These are phyloP conservation scores for Trypanosoma platydactyli DNA, from an alignment of 208 protist species.

Conservation along the genomic window DNA sequence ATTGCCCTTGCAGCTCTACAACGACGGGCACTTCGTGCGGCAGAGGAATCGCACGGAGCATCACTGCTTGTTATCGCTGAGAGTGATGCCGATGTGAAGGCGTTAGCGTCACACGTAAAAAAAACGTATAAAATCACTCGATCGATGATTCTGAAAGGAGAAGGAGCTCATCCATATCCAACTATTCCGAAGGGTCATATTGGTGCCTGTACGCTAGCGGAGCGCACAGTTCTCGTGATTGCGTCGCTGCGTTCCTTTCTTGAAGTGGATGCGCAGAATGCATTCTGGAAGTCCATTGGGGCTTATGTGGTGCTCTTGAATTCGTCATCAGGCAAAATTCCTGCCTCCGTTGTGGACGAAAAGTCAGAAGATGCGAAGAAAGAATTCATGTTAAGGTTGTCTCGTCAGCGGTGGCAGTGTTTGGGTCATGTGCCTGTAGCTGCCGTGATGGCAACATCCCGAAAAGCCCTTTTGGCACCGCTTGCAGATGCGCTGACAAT, in stretches of 20 bases:
- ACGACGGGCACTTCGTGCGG: conserved; percentile 16
- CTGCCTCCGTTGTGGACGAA: background rate
- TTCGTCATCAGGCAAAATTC: conserved; percentile 6
- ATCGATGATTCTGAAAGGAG: conserved; percentile 30
- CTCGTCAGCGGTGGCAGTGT: conserved; percentile 55
- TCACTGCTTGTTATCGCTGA: conserved; percentile 53
- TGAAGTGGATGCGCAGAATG: conserved; percentile 52
- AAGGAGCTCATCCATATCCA: conserved; percentile 32
- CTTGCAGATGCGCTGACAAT: conserved; percentile 27
- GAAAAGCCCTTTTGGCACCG: conserved; percentile 14
- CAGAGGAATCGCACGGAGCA: background rate
- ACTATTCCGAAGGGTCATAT: conserved; percentile 9
- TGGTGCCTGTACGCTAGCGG: conserved; percentile 4
- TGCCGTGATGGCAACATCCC: conserved; percentile 37
- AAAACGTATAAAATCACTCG: conserved; percentile 31
- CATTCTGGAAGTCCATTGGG: conserved; percentile 72
- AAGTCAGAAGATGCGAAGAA: conserved; percentile 19
- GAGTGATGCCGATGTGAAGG: conserved; percentile 20
- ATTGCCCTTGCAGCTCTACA: conserved; percentile 34
- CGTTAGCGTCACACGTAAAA: conserved; percentile 29
- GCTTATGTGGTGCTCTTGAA: conserved; percentile 37
- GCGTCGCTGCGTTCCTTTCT: conserved; percentile 49
- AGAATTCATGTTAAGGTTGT: conserved; percentile 29
- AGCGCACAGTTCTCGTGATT: conserved; percentile 37
- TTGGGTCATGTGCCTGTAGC: conserved; percentile 45